These are phyloP conservation scores for Intubia oerlemansii DNA, from an alignment of 2,329 filamentous ascomycete species.

Conservation along the genomic window DNA sequence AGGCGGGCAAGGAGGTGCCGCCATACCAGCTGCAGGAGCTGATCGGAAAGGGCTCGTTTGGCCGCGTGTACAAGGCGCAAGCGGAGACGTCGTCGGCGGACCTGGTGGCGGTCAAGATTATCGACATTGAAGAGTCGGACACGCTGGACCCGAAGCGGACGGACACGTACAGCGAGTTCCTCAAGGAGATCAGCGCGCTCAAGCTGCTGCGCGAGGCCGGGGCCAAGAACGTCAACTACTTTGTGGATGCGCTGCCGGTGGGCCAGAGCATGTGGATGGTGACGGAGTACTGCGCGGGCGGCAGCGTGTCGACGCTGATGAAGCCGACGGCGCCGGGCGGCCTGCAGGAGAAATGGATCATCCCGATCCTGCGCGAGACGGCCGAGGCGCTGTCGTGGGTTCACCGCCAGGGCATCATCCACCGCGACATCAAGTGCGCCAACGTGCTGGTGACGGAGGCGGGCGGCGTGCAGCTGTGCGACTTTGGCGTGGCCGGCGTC, in stretches of 20 bases:
- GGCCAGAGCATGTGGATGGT: slow-evolving; percentile 74
- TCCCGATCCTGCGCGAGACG: slow-evolving; percentile 22
- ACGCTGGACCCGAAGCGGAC: slow-evolving; percentile 40
- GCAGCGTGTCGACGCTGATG: slow-evolving; percentile 57
- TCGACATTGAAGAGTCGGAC: slow-evolving; percentile 64
- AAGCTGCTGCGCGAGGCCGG: slow-evolving; percentile 52
- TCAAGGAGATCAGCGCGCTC: slow-evolving; percentile 48
- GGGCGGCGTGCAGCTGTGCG: slow-evolving; percentile 59
- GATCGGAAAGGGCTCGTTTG: slow-evolving; percentile 48
- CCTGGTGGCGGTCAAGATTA: slow-evolving; percentile 55
- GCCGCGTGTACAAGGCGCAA: slow-evolving; percentile 42
- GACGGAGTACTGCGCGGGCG: slow-evolving; percentile 68
- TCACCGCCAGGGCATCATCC: slow-evolving; percentile 46
- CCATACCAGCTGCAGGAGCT: slow-evolving; percentile 41
- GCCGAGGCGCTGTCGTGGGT: slow-evolving; percentile 46
- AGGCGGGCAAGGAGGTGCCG: slow-evolving; percentile 32
- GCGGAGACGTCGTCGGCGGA: slow-evolving; percentile 14
- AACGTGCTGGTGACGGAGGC: slow-evolving; percentile 64
- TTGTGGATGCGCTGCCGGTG: slow-evolving; percentile 59
- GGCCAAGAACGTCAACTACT: slow-evolving; percentile 60
- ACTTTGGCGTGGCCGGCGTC: slow-evolving; percentile 66
- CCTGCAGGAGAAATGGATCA: slow-evolving; percentile 34
- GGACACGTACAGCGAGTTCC: slow-evolving; percentile 46
- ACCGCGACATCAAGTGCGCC: slow-evolving; percentile 53
- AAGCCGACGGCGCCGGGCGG: slow-evolving; percentile 43